Conservation (phyloP, 352 stramenopile species). For the Phytophthora gonapodyides region DNA sequence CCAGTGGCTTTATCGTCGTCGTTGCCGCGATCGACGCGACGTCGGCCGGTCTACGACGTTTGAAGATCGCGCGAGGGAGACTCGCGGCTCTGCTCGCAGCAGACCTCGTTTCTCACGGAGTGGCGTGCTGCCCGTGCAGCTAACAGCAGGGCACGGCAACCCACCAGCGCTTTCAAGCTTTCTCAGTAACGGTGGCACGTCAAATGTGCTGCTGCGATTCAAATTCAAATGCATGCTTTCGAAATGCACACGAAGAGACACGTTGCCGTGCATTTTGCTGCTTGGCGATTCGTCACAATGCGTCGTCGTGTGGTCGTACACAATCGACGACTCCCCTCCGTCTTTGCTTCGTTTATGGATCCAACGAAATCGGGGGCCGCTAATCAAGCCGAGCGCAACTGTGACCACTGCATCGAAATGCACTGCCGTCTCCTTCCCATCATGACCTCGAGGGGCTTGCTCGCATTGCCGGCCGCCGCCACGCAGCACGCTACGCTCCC, state of each 20-base stretch:
- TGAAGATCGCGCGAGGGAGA: constrained; percentile 18
- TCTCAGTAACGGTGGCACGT: not conserved
- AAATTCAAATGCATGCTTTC: too few relatives aligned
- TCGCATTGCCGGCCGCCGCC: not conserved
- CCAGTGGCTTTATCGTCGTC: not conserved
- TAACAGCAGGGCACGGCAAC: not conserved
- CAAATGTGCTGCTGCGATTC: too few relatives aligned
- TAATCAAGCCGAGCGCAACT: constrained; percentile 11
- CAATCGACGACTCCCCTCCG: constrained; percentile 20
- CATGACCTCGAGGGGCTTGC: constrained; percentile 18
- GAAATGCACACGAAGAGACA: too few relatives aligned
- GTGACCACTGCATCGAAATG: constrained; percentile 9
- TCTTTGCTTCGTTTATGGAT: constrained; percentile 27
- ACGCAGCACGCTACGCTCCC: constrained; percentile 21
- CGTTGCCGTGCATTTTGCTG: too few relatives aligned
- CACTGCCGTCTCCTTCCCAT: constrained; percentile 1
- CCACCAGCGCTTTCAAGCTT: not conserved
- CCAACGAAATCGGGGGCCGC: not conserved
- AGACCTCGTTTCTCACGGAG: constrained; percentile 14
- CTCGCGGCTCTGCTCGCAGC: constrained; percentile 2
- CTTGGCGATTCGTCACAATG: too few relatives aligned
- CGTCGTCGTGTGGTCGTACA: too few relatives aligned
- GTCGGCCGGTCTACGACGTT: constrained; percentile 13
- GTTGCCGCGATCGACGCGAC: not conserved
- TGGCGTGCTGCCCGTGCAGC: not conserved